phyloP scores from a whole-genome alignment of 257 asterid species.

The Solanum clarkiae region DNA sequence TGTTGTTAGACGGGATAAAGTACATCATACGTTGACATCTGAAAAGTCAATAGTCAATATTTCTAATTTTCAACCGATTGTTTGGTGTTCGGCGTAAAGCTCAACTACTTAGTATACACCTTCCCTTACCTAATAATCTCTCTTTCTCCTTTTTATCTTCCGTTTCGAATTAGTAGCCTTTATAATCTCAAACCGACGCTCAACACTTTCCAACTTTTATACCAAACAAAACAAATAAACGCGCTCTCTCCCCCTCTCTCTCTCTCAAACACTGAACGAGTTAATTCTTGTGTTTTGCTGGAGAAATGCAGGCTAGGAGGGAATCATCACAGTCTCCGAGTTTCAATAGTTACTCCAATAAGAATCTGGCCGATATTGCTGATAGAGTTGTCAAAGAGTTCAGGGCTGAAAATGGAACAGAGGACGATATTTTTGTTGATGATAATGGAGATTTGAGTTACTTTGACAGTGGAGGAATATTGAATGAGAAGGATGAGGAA shows the following conservation, averaged over 20 bases:
- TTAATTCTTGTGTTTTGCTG: not conserved
- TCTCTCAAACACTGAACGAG: not conserved
- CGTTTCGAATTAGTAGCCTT: not conserved
- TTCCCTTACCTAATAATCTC: not conserved
- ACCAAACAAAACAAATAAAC: not conserved
- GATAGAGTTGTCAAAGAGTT: not conserved
- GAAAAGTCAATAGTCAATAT: not conserved
- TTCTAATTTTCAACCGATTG: not conserved
- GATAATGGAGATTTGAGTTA: not conserved
- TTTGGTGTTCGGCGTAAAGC: not conserved
- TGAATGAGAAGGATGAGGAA: not conserved
- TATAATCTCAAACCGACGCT: not conserved
- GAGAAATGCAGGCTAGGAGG: not conserved
- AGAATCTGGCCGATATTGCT: not conserved
- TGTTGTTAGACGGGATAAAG: not conserved
- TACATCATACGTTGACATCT: not conserved
- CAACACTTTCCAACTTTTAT: not conserved
- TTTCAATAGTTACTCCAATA: not conserved
- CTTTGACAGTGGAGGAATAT: not conserved
- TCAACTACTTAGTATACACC: not conserved
- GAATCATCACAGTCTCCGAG: not conserved
- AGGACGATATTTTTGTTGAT: not conserved
- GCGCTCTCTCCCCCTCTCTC: not conserved
- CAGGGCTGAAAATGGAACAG: not conserved
- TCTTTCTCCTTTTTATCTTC: not conserved